A percentile compares a stretch with the other conserved stretches of the same genome.
phyloP scores from a whole-genome alignment of 2,329 filamentous ascomycete species.

The Endoconidiophora laricicola region DNA sequence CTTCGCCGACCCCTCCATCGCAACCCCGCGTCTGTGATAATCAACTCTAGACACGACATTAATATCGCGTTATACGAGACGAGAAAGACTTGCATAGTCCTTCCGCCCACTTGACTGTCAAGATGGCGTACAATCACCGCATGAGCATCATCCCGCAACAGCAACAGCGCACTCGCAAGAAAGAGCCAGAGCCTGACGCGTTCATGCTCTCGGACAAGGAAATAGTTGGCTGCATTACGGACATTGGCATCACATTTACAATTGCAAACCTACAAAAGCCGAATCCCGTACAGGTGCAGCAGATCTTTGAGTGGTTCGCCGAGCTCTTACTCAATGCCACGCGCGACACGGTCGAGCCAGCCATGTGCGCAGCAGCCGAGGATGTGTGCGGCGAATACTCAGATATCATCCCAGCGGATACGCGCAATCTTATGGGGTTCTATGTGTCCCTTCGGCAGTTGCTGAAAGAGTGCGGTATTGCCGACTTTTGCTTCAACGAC shows the following conservation, averaged over 20 bases:
- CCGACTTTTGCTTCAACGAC: constrained; percentile 86
- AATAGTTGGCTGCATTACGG: constrained; percentile 91
- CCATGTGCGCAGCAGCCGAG: constrained; percentile 82
- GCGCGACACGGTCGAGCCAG: constrained; percentile 81
- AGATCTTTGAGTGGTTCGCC: constrained; percentile 96
- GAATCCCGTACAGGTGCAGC: constrained; percentile 85
- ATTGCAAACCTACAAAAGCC: constrained; percentile 82
- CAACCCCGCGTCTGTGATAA: background rate
- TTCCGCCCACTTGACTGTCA: background rate
- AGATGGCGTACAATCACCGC: constrained; percentile 39
- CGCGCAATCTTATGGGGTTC: constrained; percentile 89
- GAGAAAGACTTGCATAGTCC: background rate
- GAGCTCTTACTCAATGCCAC: constrained; percentile 88
- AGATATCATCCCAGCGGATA: constrained; percentile 75
- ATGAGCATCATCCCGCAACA: constrained; percentile 42
- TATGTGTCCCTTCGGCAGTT: constrained; percentile 69
- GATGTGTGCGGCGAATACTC: constrained; percentile 71
- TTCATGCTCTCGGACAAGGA: constrained; percentile 53
- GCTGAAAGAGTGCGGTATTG: constrained; percentile 74
- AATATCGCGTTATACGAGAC: background rate
- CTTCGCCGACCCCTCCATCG: background rate
- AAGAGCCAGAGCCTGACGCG: constrained; percentile 41
- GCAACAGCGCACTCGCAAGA: constrained; percentile 32
- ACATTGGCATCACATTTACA: constrained; percentile 83
- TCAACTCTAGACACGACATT: background rate